phyloP scores from a whole-genome alignment of 1,284 basidiomycete species.

The Chalciporus piperatoides region DNA sequence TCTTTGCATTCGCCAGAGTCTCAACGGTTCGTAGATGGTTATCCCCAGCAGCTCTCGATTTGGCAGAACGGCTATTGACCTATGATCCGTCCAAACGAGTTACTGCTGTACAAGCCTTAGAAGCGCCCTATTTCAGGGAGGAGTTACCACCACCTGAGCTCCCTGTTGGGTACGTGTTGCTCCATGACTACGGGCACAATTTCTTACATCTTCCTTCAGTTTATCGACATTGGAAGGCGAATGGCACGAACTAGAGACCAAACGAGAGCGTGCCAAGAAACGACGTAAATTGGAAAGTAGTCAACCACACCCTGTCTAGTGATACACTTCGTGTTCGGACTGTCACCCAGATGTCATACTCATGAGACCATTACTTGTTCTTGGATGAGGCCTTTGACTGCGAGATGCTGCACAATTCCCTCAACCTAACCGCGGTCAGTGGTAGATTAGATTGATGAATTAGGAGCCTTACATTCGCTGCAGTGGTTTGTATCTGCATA shows the following conservation, averaged over 20 bases:
- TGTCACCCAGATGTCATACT: conserved; percentile 11
- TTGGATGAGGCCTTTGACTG: conserved; percentile 62
- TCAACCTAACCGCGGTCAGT: conserved; percentile 54
- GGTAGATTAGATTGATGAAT: not conserved
- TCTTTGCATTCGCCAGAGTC: conserved; percentile 4
- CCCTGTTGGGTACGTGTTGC: conserved; percentile 70
- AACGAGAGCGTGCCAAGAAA: conserved; percentile 78
- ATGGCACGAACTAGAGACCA: conserved; percentile 93
- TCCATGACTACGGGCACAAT: not conserved
- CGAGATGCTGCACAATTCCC: conserved; percentile 74
- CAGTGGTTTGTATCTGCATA: conserved; percentile 80
- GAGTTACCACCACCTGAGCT: conserved; percentile 73
- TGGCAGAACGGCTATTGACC: conserved; percentile 79
- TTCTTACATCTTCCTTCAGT: conserved; percentile 39
- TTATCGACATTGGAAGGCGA: conserved; percentile 80
- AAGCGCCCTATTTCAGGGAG: conserved; percentile 76
- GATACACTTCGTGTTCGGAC: conserved; percentile 13
- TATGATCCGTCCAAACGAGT: conserved; percentile 82
- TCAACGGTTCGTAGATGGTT: conserved; percentile 57
- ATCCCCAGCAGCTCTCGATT: conserved; percentile 76
- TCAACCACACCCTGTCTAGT: conserved; percentile 31
- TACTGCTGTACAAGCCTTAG: conserved; percentile 77
- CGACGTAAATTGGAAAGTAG: conserved; percentile 47
- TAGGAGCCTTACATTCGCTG: conserved; percentile 63
- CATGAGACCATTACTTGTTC: conserved; percentile 17